Conservation (phyloP, 78 protist genomes). For the Emiliania huxleyi region DNA sequence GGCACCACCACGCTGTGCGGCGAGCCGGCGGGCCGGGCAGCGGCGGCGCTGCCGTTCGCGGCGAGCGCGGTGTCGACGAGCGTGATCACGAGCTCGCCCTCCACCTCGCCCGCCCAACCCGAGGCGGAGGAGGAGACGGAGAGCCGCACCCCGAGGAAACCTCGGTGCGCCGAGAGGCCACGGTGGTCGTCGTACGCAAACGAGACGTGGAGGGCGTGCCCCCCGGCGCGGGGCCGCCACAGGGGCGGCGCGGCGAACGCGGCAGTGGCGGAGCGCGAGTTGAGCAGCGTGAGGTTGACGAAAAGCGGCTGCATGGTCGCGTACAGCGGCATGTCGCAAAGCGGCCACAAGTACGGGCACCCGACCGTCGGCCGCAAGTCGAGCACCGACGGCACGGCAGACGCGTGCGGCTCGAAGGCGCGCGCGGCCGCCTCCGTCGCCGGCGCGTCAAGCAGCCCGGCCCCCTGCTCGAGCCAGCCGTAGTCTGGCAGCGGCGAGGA, state of each 20-base stretch:
- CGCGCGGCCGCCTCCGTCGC: neutral
- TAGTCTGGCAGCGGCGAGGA: constrained; percentile 11
- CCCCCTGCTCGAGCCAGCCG: constrained; percentile 79
- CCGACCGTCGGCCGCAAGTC: neutral
- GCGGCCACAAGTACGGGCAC: constrained; percentile 87
- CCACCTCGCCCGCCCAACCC: neutral
- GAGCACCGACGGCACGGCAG: neutral
- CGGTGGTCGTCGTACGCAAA: neutral
- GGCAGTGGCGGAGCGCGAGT: constrained; percentile 19
- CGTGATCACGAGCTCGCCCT: neutral
- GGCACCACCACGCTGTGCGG: neutral
- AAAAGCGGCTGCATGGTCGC: constrained; percentile 59
- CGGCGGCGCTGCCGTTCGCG: neutral
- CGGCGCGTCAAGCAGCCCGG: constrained; percentile 52
- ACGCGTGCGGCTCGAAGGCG: neutral
- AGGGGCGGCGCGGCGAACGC: neutral
- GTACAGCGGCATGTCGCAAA: constrained; percentile 81
- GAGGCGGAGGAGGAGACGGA: neutral
- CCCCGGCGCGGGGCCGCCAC: neutral
- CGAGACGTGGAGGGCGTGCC: neutral
- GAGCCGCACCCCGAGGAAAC: neutral
- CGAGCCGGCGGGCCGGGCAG: too few relatives aligned
- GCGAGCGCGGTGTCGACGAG: neutral
- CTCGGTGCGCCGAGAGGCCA: neutral
- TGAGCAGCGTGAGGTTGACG: constrained; percentile 81